phyloP scores from a whole-genome alignment of 2,329 filamentous ascomycete genomes.

The Cercospora zeae-maydis region DNA sequence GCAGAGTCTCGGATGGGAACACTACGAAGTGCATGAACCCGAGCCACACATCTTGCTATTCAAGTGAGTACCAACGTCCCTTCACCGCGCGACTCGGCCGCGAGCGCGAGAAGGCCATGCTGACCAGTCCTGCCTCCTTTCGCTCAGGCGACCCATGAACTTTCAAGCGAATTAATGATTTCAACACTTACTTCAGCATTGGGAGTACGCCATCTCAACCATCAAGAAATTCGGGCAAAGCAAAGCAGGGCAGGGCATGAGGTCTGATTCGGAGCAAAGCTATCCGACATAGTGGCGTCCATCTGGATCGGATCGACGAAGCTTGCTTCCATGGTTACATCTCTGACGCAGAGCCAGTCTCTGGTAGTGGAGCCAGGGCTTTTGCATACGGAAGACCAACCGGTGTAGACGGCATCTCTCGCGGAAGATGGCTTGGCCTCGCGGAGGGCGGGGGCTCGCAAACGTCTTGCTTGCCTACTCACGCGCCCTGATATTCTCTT shows the following conservation, averaged over 20 bases:
- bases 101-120: not conserved
- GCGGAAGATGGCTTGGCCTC: not conserved
- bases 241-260: not conserved
- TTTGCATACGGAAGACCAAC: not conserved
- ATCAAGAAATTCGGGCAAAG: not conserved
- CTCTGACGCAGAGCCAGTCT: not conserved
- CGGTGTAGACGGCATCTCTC: not conserved
- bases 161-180: conserved; percentile 17
- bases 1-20: conserved; percentile 98
- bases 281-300: not conserved
- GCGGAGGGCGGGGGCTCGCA: not conserved
- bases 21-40: conserved; percentile 98
- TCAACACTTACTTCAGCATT: not conserved
- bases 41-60: conserved; percentile 98
- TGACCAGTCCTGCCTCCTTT: not conserved
- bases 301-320: not conserved
- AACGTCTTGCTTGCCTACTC: not conserved
- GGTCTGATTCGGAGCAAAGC: not conserved
- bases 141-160: conserved; percentile 24
- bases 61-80: conserved; percentile 64
- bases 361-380: not conserved
- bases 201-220: not conserved
- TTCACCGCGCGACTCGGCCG: not conserved
- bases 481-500: not conserved
- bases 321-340: not conserved